Base-by-base conservation (phyloP, 2,329 filamentous ascomycete genomes). In the Xylaria sp. region DNA sequence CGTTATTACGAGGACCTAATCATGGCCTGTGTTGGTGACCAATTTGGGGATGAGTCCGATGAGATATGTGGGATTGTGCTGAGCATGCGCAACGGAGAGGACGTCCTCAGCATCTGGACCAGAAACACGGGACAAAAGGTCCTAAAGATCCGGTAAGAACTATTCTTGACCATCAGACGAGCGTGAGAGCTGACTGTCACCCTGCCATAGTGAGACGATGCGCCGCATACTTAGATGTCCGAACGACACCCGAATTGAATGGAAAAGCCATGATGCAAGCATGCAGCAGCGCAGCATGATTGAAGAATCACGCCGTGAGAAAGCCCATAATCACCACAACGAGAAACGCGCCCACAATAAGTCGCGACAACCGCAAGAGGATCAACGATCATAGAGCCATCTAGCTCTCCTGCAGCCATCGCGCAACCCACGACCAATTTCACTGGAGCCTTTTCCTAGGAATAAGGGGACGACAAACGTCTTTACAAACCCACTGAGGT, bases 101-200 rank as follows among this genome's bases (percentile, higher is more conserved):
- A 99, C 79, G 97, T 98, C 70, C 87, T 99, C 80, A 98, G 94
- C 83, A 94, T 99, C 78, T 99, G 96, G 96, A 97, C 94, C 64
- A 92, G 94, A 80, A 96, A 93, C 76, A 93, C 97, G 77, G 95
- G 94, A 53, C 93, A 94, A 71, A 91, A 93, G 76, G 97, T 98
- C 81, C 92, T 98, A 75, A 98, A 97, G 85, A 97, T 99, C 77
- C 91, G 95, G 92, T 97, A 88, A 75, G 90, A 81, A 48, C 21
- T 27, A 35, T 32, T 58, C n/a, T 25, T 50, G 23, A 16, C 54
- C 25, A 32, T 21, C 12, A 12, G 4, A 32, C 64, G 18, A 64
- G 18, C 44, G 57, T 44, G 48, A 29, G 60, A 65, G 47, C 53
- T 54, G 65, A 61, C 64, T 71, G 76, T 78, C 35, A 59, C 50